phyloP scores from a whole-genome alignment of 495 filamentous ascomycete genomes.

The Penicillium antarcticum region DNA sequence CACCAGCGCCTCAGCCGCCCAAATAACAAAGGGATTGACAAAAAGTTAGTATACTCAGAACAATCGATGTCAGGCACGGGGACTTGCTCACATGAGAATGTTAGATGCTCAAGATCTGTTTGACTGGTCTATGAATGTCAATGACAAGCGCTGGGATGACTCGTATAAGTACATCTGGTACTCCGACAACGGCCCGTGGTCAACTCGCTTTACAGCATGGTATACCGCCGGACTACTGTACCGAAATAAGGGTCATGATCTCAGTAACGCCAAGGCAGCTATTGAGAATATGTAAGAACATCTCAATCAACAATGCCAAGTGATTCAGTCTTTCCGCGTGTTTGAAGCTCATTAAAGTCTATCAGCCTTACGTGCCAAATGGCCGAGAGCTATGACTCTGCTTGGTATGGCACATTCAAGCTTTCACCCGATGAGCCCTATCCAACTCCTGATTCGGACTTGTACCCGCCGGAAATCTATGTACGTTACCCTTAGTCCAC shows the following conservation, averaged over 20 bases:
- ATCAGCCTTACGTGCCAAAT: conserved; percentile 18
- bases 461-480: conserved; percentile 28
- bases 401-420: conserved; percentile 31
- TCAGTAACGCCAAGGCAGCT: conserved; percentile 26
- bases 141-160: conserved; percentile 26
- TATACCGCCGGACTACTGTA: conserved; percentile 26
- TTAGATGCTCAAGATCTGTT: conserved; percentile 27
- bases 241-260: conserved; percentile 24
- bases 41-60: neutral
- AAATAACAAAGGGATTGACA: conserved; percentile 11
- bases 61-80: too few species aligned
- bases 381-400: conserved; percentile 19
- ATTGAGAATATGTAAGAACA: conserved; percentile 21
- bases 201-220: conserved; percentile 30
- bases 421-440: conserved; percentile 27
- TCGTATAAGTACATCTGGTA: conserved; percentile 30
- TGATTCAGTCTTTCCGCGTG: neutral
- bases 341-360: neutral
- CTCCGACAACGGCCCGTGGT: conserved; percentile 27
- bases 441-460: conserved; percentile 22
- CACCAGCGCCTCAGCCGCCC: conserved; percentile 5
- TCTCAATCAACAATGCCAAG: neutral
- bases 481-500: conserved; percentile 2
- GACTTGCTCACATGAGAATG: too few species aligned
- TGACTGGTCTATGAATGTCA: conserved; percentile 27